These are phyloP conservation scores for Teunomyces pallodes DNA, from an alignment of 805 yeast genomes.

Conservation along the genomic window DNA sequence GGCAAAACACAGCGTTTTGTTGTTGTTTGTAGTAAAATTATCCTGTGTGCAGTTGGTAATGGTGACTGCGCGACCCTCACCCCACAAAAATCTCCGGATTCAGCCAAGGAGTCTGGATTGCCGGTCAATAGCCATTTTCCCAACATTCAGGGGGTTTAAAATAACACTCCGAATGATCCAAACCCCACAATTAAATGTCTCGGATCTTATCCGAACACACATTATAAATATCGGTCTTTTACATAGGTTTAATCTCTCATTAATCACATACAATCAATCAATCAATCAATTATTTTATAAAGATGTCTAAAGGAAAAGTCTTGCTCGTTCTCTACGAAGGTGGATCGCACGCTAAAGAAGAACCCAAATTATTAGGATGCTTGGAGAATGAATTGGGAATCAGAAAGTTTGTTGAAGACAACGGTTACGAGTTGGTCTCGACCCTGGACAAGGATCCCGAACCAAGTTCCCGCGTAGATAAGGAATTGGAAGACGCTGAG, in stretches of 20 bases:
- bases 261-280: background rate
- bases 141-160: background rate
- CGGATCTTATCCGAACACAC: background rate
- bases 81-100: slow-evolving; percentile 1
- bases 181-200: slow-evolving; percentile 3
- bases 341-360: slow-evolving; percentile 56
- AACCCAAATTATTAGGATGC: slow-evolving; percentile 62
- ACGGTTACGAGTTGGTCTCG: slow-evolving; percentile 66
- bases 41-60: background rate
- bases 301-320: slow-evolving; percentile 31
- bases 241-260: background rate
- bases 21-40: background rate
- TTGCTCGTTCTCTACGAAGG: slow-evolving; percentile 60
- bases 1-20: background rate
- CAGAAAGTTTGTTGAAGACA: slow-evolving; percentile 56
- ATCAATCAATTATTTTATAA: background rate
- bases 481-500: slow-evolving; percentile 68
- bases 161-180: background rate
- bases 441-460: slow-evolving; percentile 70
- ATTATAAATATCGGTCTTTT: background rate
- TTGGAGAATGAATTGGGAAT: slow-evolving; percentile 76
- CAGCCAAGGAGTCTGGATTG: background rate
- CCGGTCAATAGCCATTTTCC: background rate
- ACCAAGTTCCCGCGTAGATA: slow-evolving; percentile 54
- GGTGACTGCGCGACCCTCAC: no score